A percentile compares a stretch with the other conserved stretches of the same genome.
Evolutionary conservation across 2,329 filamentous ascomycete species (phyloP).

Genomic region (Aureobasidium sp.): DNA sequence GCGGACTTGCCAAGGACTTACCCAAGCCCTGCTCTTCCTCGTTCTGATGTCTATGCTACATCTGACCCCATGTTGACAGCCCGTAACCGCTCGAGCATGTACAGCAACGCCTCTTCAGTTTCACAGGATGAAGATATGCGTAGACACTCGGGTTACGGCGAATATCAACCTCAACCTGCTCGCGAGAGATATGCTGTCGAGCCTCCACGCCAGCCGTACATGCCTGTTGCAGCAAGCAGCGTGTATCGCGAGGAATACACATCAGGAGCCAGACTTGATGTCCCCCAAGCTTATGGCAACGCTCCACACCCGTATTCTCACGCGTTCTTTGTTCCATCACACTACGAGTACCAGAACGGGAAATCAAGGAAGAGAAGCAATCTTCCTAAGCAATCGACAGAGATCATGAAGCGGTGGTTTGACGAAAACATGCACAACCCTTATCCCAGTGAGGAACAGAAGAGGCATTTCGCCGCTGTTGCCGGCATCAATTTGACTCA

Average conservation of each 20-base stretch:
- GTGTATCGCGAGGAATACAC: conserved; percentile 8
- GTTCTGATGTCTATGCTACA: not conserved
- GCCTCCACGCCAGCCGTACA: not conserved
- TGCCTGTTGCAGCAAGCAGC: not conserved
- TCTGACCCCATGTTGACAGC: conserved; percentile 1
- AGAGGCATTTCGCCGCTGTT: conserved; percentile 18
- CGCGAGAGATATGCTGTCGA: conserved; percentile 9
- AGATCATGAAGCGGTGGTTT: conserved; percentile 34
- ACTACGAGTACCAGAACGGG: conserved; percentile 29
- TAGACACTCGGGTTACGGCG: conserved; percentile 6
- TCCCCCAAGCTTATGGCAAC: conserved; percentile 8
- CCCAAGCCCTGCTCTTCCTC: not conserved
- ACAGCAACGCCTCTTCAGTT: conserved; percentile 11
- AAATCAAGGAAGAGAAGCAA: conserved; percentile 32
- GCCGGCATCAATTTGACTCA: conserved; percentile 32
- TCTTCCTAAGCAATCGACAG: conserved; percentile 31
- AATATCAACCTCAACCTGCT: not conserved
- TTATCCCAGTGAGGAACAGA: conserved; percentile 32
- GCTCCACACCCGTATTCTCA: conserved; percentile 13
- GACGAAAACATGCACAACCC: conserved; percentile 32
- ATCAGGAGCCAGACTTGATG: conserved; percentile 5
- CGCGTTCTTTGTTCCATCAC: conserved; percentile 13
- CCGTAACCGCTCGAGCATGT: conserved; percentile 11
- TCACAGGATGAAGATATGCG: conserved; percentile 8
- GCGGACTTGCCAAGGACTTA: conserved; percentile 2